Conservation (phyloP, 2,329 filamentous ascomycete species). For the Aspergillus oerlinghausenensis region DNA sequence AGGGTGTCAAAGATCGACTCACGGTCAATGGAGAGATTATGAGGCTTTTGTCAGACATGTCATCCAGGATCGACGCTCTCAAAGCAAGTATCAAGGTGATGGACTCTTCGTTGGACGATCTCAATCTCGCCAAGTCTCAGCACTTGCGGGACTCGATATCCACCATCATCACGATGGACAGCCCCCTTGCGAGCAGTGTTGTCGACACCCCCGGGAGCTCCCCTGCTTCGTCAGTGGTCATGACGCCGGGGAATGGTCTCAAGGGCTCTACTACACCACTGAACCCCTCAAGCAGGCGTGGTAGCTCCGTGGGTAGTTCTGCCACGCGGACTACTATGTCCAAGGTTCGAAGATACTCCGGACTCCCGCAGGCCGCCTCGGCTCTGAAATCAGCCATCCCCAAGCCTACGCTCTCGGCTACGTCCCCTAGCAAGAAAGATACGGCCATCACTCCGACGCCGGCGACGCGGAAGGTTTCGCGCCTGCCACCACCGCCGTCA, state of each 20-base stretch:
- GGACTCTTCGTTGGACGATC: constrained; percentile 69
- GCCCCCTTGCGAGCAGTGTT: constrained; percentile 64
- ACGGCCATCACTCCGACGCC: constrained; percentile 51
- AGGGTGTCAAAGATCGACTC: constrained; percentile 89
- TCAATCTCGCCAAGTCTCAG: constrained; percentile 58
- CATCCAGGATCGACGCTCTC: constrained; percentile 72
- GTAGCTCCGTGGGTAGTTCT: constrained; percentile 41
- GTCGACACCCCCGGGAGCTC: constrained; percentile 69
- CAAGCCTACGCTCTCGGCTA: constrained; percentile 29
- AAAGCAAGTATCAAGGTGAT: constrained; percentile 73
- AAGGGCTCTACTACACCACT: constrained; percentile 45
- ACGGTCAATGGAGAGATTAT: constrained; percentile 96
- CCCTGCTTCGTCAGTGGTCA: constrained; percentile 61
- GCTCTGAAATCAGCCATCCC: constrained; percentile 36
- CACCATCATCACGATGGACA: constrained; percentile 80
- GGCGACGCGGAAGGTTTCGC: constrained; percentile 37
- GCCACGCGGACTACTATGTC: constrained; percentile 37
- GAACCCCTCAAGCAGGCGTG: constrained; percentile 43
- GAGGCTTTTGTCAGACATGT: constrained; percentile 78
- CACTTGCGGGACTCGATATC: constrained; percentile 89
- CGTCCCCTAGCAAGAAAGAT: constrained; percentile 34
- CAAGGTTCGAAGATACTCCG: constrained; percentile 45
- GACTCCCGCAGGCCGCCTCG: constrained; percentile 38
- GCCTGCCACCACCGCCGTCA: constrained; percentile 40
- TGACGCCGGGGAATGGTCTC: constrained; percentile 49